Base-by-base conservation (phyloP, 2,329 filamentous ascomycete species). In the Fusarium oxysporum region DNA sequence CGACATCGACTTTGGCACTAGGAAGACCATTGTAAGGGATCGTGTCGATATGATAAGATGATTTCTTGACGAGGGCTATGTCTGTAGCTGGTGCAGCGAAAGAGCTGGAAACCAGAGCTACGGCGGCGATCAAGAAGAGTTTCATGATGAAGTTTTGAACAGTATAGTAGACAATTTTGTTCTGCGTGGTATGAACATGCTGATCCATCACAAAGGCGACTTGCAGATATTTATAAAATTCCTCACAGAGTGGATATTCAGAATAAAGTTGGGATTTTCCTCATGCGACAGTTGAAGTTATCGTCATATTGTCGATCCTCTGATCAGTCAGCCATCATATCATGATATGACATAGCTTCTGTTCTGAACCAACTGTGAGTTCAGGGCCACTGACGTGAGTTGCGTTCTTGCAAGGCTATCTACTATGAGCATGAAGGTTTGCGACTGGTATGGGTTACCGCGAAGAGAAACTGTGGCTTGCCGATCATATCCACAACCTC, bases 381-480 rank as follows among this genome's bases (percentile, higher is more conserved):
- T 4, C 4, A 19, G 28, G 14, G 65, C 66, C 65, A 11, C 66
- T 56, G 25, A 58, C 58, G 58, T 14, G 17, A 44, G 23, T 33
- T 28, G 9, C 25, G 21, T 65, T 43, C 17, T 62, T 68, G n/a
- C 5, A n/a, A 2, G 8, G 16, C 10, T 1, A 7, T 38, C 14
- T 8, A 11, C 28, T 21, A 23, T 53, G 25, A 3, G 16, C 38
- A 37, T 45, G 12, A 35, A 21, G 6, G 25, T 17, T 51, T 58
- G 44, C 12, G 30, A 19, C 58, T 70, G 65, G 66, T 25, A 69
- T 70, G 66, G 50, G 28, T 28, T 43, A 48, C 40, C 17, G 13
- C 19, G 35, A 25, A 35, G n/a, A 40, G 58, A 10, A 16, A 32
- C 25, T 16, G 43, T 50, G 48, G 65, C 50, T 55, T 68, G 65